Evolutionary conservation across 192 early-diverging fungal species (phyloP), one percentile per base, ranked within the genome.

Genomic region (Entomortierella parvispora): DNA sequence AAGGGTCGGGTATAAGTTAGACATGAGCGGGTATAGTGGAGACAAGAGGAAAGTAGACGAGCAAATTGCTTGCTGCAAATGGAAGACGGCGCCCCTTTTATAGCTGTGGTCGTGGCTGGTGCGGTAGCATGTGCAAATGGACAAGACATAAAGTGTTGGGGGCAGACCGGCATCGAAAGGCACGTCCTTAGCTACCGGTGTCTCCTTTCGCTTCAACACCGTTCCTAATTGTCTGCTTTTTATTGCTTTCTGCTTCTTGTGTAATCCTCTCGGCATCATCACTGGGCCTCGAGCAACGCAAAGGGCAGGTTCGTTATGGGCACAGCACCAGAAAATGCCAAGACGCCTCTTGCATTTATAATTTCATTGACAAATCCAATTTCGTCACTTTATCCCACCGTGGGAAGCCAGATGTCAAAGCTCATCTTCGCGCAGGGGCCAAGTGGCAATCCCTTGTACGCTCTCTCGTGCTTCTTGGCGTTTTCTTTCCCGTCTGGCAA

Each of bases 381-480:
- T 45, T 18, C 49, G 52, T 60, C 58, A 69, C 67, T 69, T 69
- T 69, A 68, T 9, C 25, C 58, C n/a, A n/a, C n/a, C n/a, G n/a
- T n/a, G n/a, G n/a, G n/a, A n/a, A n/a, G n/a, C n/a, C n/a, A n/a
- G n/a, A n/a, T n/a, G n/a, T n/a, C n/a, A n/a, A n/a, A n/a, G n/a
- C n/a, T n/a, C n/a, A n/a, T n/a, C n/a, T n/a, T n/a, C n/a, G n/a
- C n/a, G n/a, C n/a, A n/a, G n/a, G n/a, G n/a, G n/a, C n/a, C n/a
- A n/a, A n/a, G n/a, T n/a, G n/a, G n/a, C n/a, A n/a, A n/a, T n/a
- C n/a, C n/a, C n/a, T n/a, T n/a, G n/a, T n/a, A n/a, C n/a, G n/a
- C n/a, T n/a, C n/a, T n/a, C n/a, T n/a, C 56, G 66, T 68, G 66
- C 66, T 51, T 68, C 66, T 68, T 68, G 66, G 66, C 66, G 37